Percentiles rank a stretch among this genome's conserved stretches.
Evolutionary conservation across 2,329 filamentous ascomycete genomes (phyloP).

Genomic region (Coniochaeta pulveracea): DNA sequence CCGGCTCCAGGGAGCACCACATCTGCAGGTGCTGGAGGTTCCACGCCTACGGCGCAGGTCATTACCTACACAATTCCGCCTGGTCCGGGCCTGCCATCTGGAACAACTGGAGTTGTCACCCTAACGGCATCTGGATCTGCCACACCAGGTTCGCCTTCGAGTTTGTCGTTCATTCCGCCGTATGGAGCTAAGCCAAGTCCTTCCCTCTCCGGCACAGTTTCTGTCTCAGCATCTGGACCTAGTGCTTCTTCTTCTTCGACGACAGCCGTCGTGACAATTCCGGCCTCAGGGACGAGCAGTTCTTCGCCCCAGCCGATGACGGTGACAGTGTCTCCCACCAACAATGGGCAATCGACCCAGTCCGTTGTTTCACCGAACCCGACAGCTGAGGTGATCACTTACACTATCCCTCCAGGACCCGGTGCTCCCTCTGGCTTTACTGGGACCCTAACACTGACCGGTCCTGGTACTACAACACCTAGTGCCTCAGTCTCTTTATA

Average conservation of each 20-base stretch:
- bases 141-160: neutral
- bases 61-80: slow-evolving; percentile 11
- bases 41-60: slow-evolving; percentile 4
- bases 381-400: neutral
- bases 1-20: neutral
- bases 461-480: slow-evolving; percentile 3
- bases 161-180: slow-evolving; percentile 1
- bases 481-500: neutral
- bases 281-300: neutral
- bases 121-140: slow-evolving; percentile 6
- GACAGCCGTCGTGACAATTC: neutral
- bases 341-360: slow-evolving; percentile 1
- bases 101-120: slow-evolving; percentile 12
- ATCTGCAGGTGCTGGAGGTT: neutral
- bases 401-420: slow-evolving; percentile 3
- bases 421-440: slow-evolving; percentile 1
- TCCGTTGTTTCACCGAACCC: neutral
- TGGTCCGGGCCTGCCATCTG: slow-evolving; percentile 6
- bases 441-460: slow-evolving; percentile 6
- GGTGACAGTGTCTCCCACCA: slow-evolving; percentile 3
- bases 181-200: neutral
- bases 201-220: neutral
- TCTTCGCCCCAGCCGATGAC: slow-evolving; percentile 2
- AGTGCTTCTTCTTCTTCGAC: neutral
- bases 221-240: neutral